These are phyloP conservation scores for Mortierella sp. DNA, from an alignment of 371 early-diverging fungal genomes.

Conservation along the genomic window DNA sequence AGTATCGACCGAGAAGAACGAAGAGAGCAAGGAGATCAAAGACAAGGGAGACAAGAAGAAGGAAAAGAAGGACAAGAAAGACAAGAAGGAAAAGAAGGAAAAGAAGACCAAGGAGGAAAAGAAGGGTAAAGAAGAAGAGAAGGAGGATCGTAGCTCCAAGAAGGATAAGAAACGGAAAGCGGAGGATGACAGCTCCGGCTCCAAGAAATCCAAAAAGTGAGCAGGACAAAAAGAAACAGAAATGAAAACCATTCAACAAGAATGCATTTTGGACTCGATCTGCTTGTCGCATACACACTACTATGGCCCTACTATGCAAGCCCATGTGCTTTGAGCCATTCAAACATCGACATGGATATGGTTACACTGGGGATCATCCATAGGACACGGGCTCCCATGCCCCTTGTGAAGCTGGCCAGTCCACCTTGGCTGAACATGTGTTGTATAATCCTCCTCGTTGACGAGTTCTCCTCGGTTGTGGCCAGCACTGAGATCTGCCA, in stretches of 20 bases:
- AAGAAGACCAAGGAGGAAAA: conserved; percentile 30
- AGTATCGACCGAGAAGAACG: conserved; percentile 14
- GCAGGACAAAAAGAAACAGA: too few relatives aligned
- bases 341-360: conserved; percentile 81
- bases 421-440: conserved; percentile 71
- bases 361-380: conserved; percentile 79
- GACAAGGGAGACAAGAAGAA: conserved; percentile 44
- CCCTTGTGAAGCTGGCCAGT: conserved; percentile 68
- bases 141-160: conserved; percentile 36
- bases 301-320: conserved; percentile 9
- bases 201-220: conserved; percentile 21
- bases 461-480: conserved; percentile 37
- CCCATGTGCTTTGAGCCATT: conserved; percentile 66
- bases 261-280: too few relatives aligned
- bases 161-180: conserved; percentile 9
- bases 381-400: conserved; percentile 71
- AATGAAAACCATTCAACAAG: too few relatives aligned
- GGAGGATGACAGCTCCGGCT: conserved; percentile 22
- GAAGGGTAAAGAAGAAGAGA: conserved; percentile 31
- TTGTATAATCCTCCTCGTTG: conserved; percentile 54
- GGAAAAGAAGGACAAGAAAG: conserved; percentile 33
- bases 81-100: conserved; percentile 31
- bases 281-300: too few relatives aligned
- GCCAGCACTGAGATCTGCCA: conserved; percentile 72
- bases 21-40: conserved; percentile 39